These are phyloP conservation scores for Effrenium voratum DNA, from an alignment of 73 alveolate genomes.

Conservation along the genomic window DNA sequence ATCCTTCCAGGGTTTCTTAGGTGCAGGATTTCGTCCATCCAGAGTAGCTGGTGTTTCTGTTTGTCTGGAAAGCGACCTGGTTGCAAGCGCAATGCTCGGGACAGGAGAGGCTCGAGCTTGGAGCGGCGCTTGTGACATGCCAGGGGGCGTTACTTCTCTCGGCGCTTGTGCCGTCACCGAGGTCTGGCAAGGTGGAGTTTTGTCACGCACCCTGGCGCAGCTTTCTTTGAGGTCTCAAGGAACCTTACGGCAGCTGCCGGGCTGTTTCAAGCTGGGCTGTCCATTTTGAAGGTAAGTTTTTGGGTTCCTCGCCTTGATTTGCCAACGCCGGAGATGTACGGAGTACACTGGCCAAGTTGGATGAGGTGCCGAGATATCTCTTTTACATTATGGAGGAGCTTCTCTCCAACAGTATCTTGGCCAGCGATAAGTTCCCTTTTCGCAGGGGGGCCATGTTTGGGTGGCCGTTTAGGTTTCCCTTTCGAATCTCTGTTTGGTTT, in stretches of 20 bases:
- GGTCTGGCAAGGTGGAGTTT: constrained; percentile 74
- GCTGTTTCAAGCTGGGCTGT: not conserved
- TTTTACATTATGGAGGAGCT: constrained; percentile 83
- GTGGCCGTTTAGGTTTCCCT: too few species aligned
- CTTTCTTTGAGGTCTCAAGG: too few species aligned
- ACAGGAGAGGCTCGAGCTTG: not conserved
- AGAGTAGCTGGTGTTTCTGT: too few species aligned
- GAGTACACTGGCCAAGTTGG: too few species aligned
- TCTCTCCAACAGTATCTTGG: constrained; percentile 54
- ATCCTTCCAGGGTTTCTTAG: too few species aligned
- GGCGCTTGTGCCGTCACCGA: not conserved
- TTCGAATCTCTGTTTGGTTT: too few species aligned
- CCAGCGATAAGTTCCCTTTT: too few species aligned
- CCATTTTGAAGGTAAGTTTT: not conserved
- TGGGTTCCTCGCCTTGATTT: not conserved
- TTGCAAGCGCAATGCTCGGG: too few species aligned
- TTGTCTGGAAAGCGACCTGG: too few species aligned
- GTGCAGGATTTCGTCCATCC: too few species aligned
- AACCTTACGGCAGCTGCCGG: too few species aligned
- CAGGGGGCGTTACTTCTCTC: not conserved
- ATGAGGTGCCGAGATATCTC: constrained; percentile 75
- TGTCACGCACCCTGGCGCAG: constrained; percentile 43
- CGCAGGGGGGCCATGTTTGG: too few species aligned
- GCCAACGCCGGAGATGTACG: not conserved
- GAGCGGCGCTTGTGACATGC: not conserved